phyloP scores from a whole-genome alignment of 371 early-diverging fungal genomes.

The Apophysomyces trapeziformis region DNA sequence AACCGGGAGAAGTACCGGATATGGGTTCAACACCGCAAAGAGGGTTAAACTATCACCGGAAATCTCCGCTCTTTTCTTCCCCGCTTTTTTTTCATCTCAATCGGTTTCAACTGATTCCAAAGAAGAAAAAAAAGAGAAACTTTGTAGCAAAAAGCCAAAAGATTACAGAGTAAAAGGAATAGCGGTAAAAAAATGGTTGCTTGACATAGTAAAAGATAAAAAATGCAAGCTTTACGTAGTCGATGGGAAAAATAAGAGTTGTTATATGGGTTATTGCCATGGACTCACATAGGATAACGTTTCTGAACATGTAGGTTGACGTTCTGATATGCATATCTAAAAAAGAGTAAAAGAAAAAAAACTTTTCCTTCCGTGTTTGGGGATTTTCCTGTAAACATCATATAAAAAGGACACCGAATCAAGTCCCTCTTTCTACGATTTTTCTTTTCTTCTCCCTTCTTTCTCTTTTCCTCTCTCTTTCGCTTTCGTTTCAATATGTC shows the following conservation, averaged over 20 bases:
- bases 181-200: no score
- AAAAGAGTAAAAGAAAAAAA: not conserved
- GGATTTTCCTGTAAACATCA: no score
- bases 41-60: slow-evolving; percentile 8
- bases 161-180: no score
- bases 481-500: not conserved
- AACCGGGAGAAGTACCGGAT: slow-evolving; percentile 2
- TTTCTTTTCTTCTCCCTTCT: not conserved
- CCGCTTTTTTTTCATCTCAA: not conserved
- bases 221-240: no score
- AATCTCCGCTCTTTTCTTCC: not conserved
- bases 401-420: not conserved
- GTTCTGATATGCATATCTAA: not conserved
- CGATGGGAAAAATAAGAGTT: no score
- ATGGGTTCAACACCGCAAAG: not conserved
- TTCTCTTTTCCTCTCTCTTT: slow-evolving; percentile 5
- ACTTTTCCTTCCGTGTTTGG: not conserved
- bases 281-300: no score
- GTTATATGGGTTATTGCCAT: not conserved
- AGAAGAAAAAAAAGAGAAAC: not conserved
- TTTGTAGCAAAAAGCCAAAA: not conserved
- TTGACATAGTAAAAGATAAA: no score
- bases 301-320: not conserved
- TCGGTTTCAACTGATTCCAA: not conserved
- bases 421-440: not conserved